Evolutionary conservation across 805 yeast species (phyloP).

Genomic region (Blastobotrys parvus): DNA sequence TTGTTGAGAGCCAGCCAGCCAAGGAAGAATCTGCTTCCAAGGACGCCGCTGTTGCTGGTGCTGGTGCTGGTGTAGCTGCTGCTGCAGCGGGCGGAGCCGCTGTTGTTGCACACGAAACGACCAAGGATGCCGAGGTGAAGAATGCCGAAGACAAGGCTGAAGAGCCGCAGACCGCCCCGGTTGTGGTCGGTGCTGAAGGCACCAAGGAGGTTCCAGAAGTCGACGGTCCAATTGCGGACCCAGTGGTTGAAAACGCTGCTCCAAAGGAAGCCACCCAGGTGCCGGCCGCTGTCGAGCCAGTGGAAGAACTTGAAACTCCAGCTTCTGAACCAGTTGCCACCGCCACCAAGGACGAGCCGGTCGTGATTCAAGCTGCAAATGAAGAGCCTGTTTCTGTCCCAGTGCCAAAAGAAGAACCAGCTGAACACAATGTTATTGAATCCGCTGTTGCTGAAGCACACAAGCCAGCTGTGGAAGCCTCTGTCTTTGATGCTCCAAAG

Average conservation of each 20-base stretch:
- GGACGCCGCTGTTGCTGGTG: slow-evolving; percentile 1
- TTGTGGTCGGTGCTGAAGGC: too few species aligned
- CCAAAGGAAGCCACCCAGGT: background rate
- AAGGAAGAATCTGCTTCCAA: slow-evolving; percentile 1
- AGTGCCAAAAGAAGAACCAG: background rate
- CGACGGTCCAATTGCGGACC: background rate
- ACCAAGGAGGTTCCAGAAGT: background rate
- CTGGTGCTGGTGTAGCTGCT: slow-evolving; percentile 3
- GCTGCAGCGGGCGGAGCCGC: slow-evolving; percentile 1
- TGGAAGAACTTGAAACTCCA: background rate
- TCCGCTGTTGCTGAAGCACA: too few species aligned
- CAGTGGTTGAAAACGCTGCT: background rate
- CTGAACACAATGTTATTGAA: too few species aligned
- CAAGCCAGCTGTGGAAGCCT: too few species aligned
- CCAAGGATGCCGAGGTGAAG: background rate
- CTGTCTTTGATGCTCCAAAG: background rate
- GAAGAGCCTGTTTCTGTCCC: background rate
- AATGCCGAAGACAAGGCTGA: background rate
- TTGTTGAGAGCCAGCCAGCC: background rate
- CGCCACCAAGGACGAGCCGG: background rate
- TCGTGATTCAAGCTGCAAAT: background rate
- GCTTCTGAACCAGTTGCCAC: background rate
- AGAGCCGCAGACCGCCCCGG: slow-evolving; percentile 2
- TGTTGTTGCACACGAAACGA: background rate
- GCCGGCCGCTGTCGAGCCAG: background rate